Evolutionary conservation across 371 early-diverging fungal species (phyloP).

Genomic region (Sporodiniella umbellata): DNA sequence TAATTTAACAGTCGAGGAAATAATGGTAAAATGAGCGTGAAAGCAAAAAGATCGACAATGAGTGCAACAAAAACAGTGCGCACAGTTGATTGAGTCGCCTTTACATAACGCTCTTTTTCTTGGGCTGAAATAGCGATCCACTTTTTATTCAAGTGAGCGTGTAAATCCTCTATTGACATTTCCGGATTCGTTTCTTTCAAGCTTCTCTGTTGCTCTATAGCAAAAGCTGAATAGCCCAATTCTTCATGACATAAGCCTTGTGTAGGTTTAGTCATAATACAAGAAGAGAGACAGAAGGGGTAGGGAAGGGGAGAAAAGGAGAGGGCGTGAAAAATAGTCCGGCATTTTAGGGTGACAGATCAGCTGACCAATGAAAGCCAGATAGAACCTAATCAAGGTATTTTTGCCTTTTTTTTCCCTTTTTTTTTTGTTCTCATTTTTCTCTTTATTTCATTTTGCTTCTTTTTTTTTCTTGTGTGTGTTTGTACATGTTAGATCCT

Average conservation of each 20-base stretch:
- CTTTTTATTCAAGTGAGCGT: not conserved
- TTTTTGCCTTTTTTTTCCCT: too few species aligned
- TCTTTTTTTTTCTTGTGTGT: not conserved
- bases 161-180: not conserved
- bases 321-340: not conserved
- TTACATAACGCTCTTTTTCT: not conserved
- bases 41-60: constrained; percentile 92
- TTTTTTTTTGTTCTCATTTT: not conserved
- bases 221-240: not conserved
- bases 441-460: not conserved
- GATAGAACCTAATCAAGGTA: too few species aligned
- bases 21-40: constrained; percentile 95
- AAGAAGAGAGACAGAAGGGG: too few species aligned
- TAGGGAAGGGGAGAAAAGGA: not conserved
- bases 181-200: not conserved
- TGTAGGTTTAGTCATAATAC: not conserved
- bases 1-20: constrained; percentile 73
- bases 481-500: constrained; percentile 2
- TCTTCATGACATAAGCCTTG: not conserved
- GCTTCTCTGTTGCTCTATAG: not conserved
- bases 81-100: constrained; percentile 1
- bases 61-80: constrained; percentile 67
- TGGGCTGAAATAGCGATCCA: not conserved
- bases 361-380: too few species aligned
- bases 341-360: too few species aligned